Evolutionary conservation across 2,329 filamentous ascomycete species (phyloP), one percentile per base, ranked within the genome.

Genomic region (Verticillium dahliae): DNA sequence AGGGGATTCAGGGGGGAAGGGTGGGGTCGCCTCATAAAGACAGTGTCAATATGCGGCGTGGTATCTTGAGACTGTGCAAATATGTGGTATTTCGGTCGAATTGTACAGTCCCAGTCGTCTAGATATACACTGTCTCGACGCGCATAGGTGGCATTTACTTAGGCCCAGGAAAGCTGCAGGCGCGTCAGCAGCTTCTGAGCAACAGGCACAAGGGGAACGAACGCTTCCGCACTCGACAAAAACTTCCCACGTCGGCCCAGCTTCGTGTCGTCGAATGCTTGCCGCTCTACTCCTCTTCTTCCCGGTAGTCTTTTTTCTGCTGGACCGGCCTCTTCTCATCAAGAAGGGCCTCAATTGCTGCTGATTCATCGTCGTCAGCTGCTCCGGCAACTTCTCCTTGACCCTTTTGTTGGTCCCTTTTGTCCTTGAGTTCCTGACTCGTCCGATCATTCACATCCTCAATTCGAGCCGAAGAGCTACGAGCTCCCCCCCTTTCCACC

Each of bases 351-450:
- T 18, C 18, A 50, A 50, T 50, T 18, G 45, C 45, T 50, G 45
- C 45, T 50, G 45, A 50, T 50, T 5, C 35, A 10, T 27, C 45
- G 9, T 27, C 45, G 22, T 50, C 45, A 50, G 45, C 45, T 50
- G 45, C 45, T 50, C 45, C 45, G 45, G 45, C 45, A 50, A n/a
- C n/a, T 50, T 50, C 45, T 50, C 45, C 7, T 27, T 50, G 45
- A 50, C 45, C 45, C 45, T 22, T 50, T 50, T 50, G 45, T 50
- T 27, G 45, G 45, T 50, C 45, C 56, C 54, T 31, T 60, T 56
- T 18, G 15, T 22, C 54, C 56, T 65, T 65, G 61, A 66, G 64
- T 66, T 52, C 56, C 45, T 58, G 60, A 66, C 64, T 66, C 64
- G 64, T 66, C 64, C 63, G 63, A 65, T 65, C 63, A 59, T 63